Conservation (phyloP, 1,139 yeast species). For the Kurtzmaniella quercitrusa region DNA sequence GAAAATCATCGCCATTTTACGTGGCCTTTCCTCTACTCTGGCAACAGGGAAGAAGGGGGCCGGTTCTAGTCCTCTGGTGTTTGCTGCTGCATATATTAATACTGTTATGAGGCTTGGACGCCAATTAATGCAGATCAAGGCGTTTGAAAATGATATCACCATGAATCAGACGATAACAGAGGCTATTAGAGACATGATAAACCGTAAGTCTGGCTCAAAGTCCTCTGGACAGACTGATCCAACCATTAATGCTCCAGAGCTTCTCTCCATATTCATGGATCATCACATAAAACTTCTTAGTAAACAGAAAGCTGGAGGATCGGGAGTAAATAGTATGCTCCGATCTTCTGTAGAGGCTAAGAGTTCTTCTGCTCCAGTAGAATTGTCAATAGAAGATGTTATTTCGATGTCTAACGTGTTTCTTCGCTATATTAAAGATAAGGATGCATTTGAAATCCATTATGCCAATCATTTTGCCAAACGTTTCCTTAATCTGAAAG, state of each 20-base stretch:
- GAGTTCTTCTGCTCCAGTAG: neutral
- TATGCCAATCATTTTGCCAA: slow-evolving; percentile 90
- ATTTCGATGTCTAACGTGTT: slow-evolving; percentile 56
- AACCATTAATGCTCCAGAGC: slow-evolving; percentile 59
- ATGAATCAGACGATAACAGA: slow-evolving; percentile 55
- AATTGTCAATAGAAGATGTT: slow-evolving; percentile 38
- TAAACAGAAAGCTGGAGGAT: slow-evolving; percentile 20
- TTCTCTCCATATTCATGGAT: slow-evolving; percentile 72
- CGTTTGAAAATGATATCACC: slow-evolving; percentile 47
- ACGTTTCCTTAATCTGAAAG: slow-evolving; percentile 58
- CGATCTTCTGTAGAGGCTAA: neutral
- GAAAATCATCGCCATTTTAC: slow-evolving; percentile 25
- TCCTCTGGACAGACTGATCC: slow-evolving; percentile 18
- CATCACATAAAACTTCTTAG: slow-evolving; percentile 59
- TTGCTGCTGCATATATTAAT: slow-evolving; percentile 71
- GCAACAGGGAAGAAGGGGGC: slow-evolving; percentile 9
- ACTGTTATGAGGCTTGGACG: slow-evolving; percentile 50
- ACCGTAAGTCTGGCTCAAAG: slow-evolving; percentile 17
- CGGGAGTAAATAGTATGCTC: slow-evolving; percentile 9
- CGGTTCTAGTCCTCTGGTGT: slow-evolving; percentile 36
- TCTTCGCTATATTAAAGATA: slow-evolving; percentile 70
- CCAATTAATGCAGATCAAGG: slow-evolving; percentile 48
- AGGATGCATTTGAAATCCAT: slow-evolving; percentile 81
- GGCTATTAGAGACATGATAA: slow-evolving; percentile 62
- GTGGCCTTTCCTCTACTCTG: slow-evolving; percentile 15